Conservation (phyloP, 768 basidiomycete species). For the Megacollybia marginata region DNA sequence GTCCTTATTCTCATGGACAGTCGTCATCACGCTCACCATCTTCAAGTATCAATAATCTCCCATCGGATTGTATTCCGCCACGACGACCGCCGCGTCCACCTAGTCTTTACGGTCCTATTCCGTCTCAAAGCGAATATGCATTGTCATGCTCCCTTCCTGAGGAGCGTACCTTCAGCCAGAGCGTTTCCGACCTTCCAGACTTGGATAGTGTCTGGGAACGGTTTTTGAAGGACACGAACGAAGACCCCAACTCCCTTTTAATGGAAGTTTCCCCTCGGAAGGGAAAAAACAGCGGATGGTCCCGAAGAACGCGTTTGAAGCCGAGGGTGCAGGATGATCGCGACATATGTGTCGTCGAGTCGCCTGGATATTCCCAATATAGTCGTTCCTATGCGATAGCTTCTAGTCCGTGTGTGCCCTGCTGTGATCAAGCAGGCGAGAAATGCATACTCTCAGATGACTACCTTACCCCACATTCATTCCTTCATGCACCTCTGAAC, state of each 20-base stretch:
- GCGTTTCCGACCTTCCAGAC: conserved; percentile 13
- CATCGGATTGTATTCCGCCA: conserved; percentile 3
- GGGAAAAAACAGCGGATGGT: background rate
- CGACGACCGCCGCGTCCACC: conserved; percentile 23
- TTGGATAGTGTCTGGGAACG: conserved; percentile 22
- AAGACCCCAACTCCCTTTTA: conserved; percentile 28
- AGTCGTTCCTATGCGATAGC: conserved; percentile 18
- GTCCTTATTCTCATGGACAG: background rate
- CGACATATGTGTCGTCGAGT: background rate
- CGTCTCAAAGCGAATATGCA: background rate
- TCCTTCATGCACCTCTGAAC: conserved; percentile 9
- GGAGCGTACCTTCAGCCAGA: conserved; percentile 5
- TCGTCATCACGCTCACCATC: background rate
- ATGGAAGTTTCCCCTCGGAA: background rate
- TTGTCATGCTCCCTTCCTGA: background rate
- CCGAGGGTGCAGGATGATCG: background rate
- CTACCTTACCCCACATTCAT: conserved; percentile 8
- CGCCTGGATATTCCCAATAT: background rate
- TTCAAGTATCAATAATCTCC: background rate
- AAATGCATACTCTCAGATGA: background rate
- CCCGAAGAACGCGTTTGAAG: background rate
- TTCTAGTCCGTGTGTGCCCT: background rate
- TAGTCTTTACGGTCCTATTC: conserved; percentile 11
- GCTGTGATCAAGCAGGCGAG: background rate
- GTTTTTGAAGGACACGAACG: conserved; percentile 18